phyloP scores from a whole-genome alignment of 2,329 filamentous ascomycete genomes.

The Hymenoscyphus linearis region DNA sequence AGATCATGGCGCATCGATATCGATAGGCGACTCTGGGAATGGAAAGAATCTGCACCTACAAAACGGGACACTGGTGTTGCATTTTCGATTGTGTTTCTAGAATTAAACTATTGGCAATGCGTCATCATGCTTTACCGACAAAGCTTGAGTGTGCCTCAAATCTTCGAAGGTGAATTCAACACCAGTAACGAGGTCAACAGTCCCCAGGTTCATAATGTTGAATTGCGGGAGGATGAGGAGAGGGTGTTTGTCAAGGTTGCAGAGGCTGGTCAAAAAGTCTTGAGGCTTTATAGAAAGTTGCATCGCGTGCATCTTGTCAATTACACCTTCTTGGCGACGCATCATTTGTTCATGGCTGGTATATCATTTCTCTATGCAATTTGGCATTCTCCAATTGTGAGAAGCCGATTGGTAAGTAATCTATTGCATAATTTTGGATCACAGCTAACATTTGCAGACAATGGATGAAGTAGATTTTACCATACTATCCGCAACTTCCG shows the following conservation, averaged over 20 bases:
- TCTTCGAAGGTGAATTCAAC: conserved; percentile 74
- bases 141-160: conserved; percentile 77
- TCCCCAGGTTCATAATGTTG: conserved; percentile 56
- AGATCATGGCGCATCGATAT: conserved; percentile 84
- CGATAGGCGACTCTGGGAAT: conserved; percentile 74
- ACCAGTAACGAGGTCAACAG: conserved; percentile 60
- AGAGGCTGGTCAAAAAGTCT: conserved; percentile 86
- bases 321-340: conserved; percentile 91
- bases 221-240: conserved; percentile 77
- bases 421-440: conserved; percentile 5
- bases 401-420: conserved; percentile 70
- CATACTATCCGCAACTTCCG: conserved; percentile 85
- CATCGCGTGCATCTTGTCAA: conserved; percentile 87
- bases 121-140: conserved; percentile 94
- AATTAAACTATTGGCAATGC: conserved; percentile 96
- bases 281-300: conserved; percentile 84
- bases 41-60: conserved; percentile 78
- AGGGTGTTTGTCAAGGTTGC: conserved; percentile 91
- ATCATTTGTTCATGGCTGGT: conserved; percentile 96
- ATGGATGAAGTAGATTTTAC: conserved; percentile 98
- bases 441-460: conserved; percentile 44
- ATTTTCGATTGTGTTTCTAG: conserved; percentile 84
- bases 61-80: conserved; percentile 77
- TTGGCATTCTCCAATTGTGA: conserved; percentile 88
- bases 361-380: conserved; percentile 95